These are phyloP conservation scores for Posidonia oceanica DNA, from an alignment of 116 monocot genomes.

Conservation along the genomic window DNA sequence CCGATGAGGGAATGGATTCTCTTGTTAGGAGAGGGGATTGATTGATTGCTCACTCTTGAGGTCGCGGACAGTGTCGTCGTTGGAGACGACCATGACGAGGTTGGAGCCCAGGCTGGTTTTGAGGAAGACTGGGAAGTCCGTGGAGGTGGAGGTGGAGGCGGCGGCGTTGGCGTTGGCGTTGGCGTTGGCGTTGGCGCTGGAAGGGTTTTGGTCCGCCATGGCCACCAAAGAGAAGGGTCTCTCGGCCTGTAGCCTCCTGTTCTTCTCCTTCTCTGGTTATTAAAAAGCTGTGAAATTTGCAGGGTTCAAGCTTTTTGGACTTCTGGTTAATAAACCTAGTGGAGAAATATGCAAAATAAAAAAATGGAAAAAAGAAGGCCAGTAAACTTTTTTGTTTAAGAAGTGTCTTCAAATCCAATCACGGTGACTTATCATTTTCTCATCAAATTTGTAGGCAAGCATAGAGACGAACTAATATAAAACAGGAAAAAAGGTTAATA, in stretches of 20 bases:
- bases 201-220: slow-evolving; percentile 9
- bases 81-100: not conserved
- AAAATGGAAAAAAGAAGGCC: too few relatives aligned
- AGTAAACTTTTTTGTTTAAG: too few relatives aligned
- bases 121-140: slow-evolving; percentile 1
- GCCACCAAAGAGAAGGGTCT: not conserved
- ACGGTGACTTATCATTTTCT: too few relatives aligned
- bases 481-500: too few relatives aligned
- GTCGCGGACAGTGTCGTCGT: slow-evolving; percentile 7
- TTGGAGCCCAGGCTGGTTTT: not conserved
- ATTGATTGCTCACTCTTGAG: slow-evolving; percentile 1
- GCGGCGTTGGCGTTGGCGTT: slow-evolving; percentile 2
- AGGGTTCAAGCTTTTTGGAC: too few relatives aligned
- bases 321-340: too few relatives aligned
- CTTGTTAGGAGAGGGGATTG: too few relatives aligned
- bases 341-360: too few relatives aligned
- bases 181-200: slow-evolving; percentile 4
- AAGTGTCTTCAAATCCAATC: too few relatives aligned
- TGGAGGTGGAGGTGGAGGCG: not conserved
- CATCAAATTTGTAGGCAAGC: too few relatives aligned
- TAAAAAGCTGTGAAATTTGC: too few relatives aligned
- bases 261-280: not conserved
- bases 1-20: not conserved
- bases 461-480: too few relatives aligned
- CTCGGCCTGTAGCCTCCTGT: not conserved